These are phyloP conservation scores for Cubamyces sp. DNA, from an alignment of 768 basidiomycete species.

Conservation along the genomic window DNA sequence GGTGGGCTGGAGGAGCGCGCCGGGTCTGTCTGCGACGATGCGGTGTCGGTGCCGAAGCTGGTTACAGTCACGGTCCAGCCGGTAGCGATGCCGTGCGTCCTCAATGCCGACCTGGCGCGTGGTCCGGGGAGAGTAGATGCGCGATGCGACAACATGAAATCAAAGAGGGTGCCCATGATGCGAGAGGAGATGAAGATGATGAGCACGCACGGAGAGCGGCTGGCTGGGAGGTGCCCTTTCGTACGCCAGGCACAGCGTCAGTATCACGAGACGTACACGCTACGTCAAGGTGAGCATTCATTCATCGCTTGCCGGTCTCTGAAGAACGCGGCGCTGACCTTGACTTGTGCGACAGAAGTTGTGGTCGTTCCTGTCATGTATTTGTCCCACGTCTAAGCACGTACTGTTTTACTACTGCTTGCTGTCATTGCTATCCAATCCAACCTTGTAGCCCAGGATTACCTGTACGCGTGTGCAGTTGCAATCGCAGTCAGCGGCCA, in stretches of 20 bases:
- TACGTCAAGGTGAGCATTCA: constrained; percentile 17
- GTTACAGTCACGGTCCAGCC: not conserved
- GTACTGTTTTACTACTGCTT: constrained; percentile 9
- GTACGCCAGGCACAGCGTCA: constrained; percentile 14
- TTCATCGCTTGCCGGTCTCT: not conserved
- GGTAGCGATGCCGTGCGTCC: not conserved
- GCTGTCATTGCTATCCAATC: constrained; percentile 22
- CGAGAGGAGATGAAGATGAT: constrained; percentile 2
- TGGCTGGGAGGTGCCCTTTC: not conserved
- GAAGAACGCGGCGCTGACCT: not conserved
- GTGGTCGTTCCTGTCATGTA: constrained; percentile 15
- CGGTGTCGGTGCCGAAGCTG: not conserved
- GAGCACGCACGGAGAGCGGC: not conserved
- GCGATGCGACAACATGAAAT: constrained; percentile 1
- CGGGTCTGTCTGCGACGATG: not conserved
- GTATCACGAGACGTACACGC: constrained; percentile 17
- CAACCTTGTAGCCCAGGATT: constrained; percentile 11
- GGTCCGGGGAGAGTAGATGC: not conserved
- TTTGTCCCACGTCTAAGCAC: constrained; percentile 14
- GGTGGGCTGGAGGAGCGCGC: constrained; percentile 10
- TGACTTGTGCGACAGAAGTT: not conserved
- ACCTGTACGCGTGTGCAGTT: no score
- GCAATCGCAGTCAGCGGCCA: no score
- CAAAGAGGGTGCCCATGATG: not conserved
- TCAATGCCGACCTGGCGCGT: not conserved